Percentiles rank a stretch among this genome's conserved stretches.
Conservation (phyloP, 106 monocot species). For the Xerophyta viscosa region DNA sequence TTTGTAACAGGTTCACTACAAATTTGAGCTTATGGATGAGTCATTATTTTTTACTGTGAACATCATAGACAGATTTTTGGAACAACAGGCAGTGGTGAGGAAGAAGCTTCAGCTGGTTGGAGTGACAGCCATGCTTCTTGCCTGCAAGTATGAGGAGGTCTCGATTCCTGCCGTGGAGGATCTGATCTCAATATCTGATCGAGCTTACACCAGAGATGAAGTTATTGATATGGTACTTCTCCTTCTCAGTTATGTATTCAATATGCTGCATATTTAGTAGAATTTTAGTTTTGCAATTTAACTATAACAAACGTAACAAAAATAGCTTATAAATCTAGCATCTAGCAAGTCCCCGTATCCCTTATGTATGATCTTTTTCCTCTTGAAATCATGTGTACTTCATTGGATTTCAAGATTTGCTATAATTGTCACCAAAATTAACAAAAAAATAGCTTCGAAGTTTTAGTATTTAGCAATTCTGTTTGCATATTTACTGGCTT, state of each 20-base stretch:
- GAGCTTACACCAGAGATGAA: slow-evolving; percentile 72
- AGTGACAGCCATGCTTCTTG: slow-evolving; percentile 90
- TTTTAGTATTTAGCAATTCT: too few species aligned
- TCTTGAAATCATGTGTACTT: too few species aligned
- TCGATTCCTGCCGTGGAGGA: slow-evolving; percentile 86
- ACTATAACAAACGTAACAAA: too few species aligned
- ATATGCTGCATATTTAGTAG: too few species aligned
- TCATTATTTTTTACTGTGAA: slow-evolving; percentile 84
- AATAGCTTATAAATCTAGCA: too few species aligned
- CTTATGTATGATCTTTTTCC: too few species aligned
- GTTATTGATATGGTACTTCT: slow-evolving; percentile 70
- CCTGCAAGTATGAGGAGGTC: slow-evolving; percentile 96
- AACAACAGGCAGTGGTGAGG: slow-evolving; percentile 47
- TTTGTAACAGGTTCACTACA: slow-evolving; percentile 75
- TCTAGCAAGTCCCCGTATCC: too few species aligned
- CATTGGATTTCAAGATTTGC: too few species aligned
- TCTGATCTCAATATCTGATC: slow-evolving; percentile 69
- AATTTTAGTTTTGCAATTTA: too few species aligned
- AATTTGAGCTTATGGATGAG: slow-evolving; percentile 93
- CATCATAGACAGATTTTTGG: slow-evolving; percentile 85
- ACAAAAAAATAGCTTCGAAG: too few species aligned
- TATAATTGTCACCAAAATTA: too few species aligned
- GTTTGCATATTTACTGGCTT: too few species aligned
- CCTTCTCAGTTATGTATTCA: not conserved
- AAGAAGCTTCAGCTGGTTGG: slow-evolving; percentile 95